Evolutionary conservation across 306 rosid species (phyloP), one percentile per base, ranked within the genome.

Genomic region (Abrus precatorius): DNA sequence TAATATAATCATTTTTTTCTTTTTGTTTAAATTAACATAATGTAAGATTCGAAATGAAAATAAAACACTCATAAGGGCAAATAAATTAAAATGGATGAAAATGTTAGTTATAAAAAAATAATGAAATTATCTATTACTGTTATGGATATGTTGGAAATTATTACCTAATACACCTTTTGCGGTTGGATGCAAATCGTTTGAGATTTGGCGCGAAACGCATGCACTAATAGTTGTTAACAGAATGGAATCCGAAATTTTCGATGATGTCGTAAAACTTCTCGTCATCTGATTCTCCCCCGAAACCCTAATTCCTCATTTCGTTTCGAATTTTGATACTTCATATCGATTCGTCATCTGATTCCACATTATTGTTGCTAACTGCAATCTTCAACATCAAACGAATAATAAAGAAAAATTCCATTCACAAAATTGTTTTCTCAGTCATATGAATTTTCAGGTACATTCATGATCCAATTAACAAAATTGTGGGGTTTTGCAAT

Each of bases 291-390:
- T 69, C 78, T 13, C 56, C 59, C 67, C 30, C 80, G 67, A 77
- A 86, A 78, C 86, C 93, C 90, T 75, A 89, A 59, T 87, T 70
- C 54, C 57, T 28, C 14, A 73, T 80, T 80, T 61, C 28, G 5
- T n/a, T 9, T 89, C 5, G 32, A 0, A 30, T 36, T 56, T 20
- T 33, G 47, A 9, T 30, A 5, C 3, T 72, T 44, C 6, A 27
- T 80, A 47, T 33, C 6, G 4, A 38, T 45, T 38, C 48, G 1
- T 74, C 43, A 28, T 43, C 53, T 44, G 20, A 20, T 14, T 30
- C 69, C 27, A 54, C 52, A 32, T 7, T 6, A 9, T 56, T n/a
- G 56, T 28, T 43, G 34, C 36, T 43, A 3, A 41, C 0, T 62
- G 38, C 70, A 62, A 27, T 43, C 14, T 0, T n/a, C 52, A 10